Evolutionary conservation across 1,284 basidiomycete species (phyloP).

Genomic region (Boletus subluridellus): DNA sequence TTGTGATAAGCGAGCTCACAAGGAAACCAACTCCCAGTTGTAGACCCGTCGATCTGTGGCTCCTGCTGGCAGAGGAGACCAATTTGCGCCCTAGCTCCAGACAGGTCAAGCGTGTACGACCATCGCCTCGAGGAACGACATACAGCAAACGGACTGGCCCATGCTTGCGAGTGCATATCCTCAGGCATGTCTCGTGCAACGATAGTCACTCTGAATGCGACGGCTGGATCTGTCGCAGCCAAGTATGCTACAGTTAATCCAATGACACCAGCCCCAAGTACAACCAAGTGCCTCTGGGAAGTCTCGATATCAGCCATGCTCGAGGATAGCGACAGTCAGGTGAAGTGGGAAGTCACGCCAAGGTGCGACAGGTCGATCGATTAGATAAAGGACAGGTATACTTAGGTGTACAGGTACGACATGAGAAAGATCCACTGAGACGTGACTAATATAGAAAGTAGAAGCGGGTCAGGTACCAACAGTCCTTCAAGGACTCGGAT

Average conservation of each 20-base stretch:
- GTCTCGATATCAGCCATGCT: conserved; percentile 16
- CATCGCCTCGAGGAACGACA: conserved; percentile 23
- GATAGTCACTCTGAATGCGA: conserved; percentile 48
- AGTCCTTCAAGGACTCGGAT: not conserved
- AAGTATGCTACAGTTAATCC: conserved; percentile 46
- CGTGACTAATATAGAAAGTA: not conserved
- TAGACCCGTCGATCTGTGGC: conserved; percentile 36
- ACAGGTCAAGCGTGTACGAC: not conserved
- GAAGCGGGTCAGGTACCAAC: not conserved
- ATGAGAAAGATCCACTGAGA: not conserved
- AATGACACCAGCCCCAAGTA: conserved; percentile 55
- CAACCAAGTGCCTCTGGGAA: conserved; percentile 32
- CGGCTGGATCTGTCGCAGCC: conserved; percentile 28
- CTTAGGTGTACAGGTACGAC: not conserved
- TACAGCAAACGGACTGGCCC: conserved; percentile 71
- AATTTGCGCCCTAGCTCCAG: conserved; percentile 56
- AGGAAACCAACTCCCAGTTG: conserved; percentile 43
- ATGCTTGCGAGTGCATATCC: conserved; percentile 56
- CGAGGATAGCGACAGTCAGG: not conserved
- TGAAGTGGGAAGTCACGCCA: not conserved
- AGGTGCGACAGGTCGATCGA: not conserved
- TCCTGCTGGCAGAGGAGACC: conserved; percentile 60
- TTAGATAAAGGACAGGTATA: conserved; percentile 8
- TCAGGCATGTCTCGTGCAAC: conserved; percentile 66
- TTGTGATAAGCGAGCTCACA: conserved; percentile 34